Percentiles rank a stretch among this genome's conserved stretches.
These are phyloP conservation scores for Sechiopsis laciniata DNA, from an alignment of 306 rosid species.

Conservation along the genomic window DNA sequence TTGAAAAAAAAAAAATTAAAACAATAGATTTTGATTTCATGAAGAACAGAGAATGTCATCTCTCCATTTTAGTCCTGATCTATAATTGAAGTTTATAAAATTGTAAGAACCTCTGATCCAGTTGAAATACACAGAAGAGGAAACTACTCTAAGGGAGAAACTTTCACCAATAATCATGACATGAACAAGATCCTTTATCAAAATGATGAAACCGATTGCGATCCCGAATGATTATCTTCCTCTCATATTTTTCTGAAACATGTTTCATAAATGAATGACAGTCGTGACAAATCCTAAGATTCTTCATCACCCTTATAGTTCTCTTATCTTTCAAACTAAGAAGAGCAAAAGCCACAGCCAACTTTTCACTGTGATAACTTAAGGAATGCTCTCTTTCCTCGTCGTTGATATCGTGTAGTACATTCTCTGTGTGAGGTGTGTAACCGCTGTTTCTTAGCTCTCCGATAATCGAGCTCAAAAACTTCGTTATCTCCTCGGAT, in stretches of 20 bases:
- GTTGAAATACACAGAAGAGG: background rate
- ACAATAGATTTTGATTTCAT: background rate
- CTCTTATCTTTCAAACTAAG: constrained; percentile 41
- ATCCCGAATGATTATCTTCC: constrained; percentile 39
- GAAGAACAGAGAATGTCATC: background rate
- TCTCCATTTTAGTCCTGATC: background rate
- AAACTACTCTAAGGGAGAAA: background rate
- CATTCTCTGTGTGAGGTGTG: constrained; percentile 34
- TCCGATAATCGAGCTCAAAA: constrained; percentile 34
- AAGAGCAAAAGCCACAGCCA: constrained; percentile 53
- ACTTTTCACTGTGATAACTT: constrained; percentile 56
- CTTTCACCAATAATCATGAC: constrained; percentile 50
- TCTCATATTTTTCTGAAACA: constrained; percentile 36
- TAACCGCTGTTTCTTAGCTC: constrained; percentile 41
- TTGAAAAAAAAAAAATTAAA: background rate
- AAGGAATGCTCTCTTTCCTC: constrained; percentile 52
- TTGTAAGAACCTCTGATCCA: background rate
- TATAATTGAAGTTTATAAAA: background rate
- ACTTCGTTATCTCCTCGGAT: constrained; percentile 34
- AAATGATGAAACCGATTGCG: constrained; percentile 53
- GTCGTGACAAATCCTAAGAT: constrained; percentile 52
- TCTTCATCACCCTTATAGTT: constrained; percentile 50
- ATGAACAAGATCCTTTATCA: constrained; percentile 48
- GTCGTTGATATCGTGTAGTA: constrained; percentile 49
- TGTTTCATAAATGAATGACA: constrained; percentile 64